Base-by-base conservation (phyloP, 345 rosid genomes). In the Dovyalis caffra region DNA sequence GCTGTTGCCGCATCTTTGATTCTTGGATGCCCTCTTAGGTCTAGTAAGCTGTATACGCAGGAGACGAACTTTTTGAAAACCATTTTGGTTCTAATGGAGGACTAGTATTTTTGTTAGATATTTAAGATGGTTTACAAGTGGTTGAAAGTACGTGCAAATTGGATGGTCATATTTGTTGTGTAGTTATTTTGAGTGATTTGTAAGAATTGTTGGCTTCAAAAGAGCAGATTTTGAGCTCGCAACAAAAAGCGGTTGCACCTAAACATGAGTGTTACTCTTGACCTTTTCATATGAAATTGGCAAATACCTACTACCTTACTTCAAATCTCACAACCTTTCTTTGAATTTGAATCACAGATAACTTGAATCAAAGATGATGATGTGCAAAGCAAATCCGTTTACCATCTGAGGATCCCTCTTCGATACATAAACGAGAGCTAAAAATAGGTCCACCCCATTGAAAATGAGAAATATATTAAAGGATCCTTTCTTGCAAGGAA, bases 171-270 rank as follows among this genome's bases (percentile, higher is more conserved):
- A 37, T 77, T 33, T 71, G 76, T 29, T 69, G 74, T 21, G 73
- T 40, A 35, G 71, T 70, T 62, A 53, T 70, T 70, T 86, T 66
- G 88, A 87, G 79, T 78, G 81, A 80, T 77, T 78, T 83, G 3
- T 49, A 81, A 82, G 88, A 66, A 53, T 71, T 80, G 78, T 69
- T 75, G 25, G 85, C 78, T 73, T 66, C 38, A 2, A 35, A 29
- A 29, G 64, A 63, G 21, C 26, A 33, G 75, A 79, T 71, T 72
- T 62, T 38, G 80, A 77, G 82, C 70, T 67, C 58, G 69, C 78
- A 85, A 71, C 87, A 68, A 71, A 72, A 76, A 64, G 89, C 78
- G 64, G 87, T 80, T 85, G 80, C 81, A 89, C 93, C 93, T 85
- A 83, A 83, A 86, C 77, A 78, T 68, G 82, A 83, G 53, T 68